Percentiles rank a stretch among this genome's conserved stretches.
Evolutionary conservation across 768 basidiomycete genomes (phyloP).

Genomic region (Russula lepida): DNA sequence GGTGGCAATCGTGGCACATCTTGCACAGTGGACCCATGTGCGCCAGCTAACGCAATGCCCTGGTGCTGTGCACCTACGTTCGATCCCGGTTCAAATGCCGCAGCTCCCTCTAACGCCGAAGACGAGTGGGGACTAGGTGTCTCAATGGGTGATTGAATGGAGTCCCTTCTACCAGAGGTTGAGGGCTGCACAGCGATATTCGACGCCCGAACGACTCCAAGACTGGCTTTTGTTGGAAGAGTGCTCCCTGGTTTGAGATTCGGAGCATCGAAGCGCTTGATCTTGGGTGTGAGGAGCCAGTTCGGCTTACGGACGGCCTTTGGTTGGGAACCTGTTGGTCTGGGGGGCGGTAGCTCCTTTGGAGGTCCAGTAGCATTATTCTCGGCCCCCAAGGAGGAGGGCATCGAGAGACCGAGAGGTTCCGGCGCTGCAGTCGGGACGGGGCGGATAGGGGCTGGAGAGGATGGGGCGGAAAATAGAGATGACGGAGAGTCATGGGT

Average conservation of each 20-base stretch:
- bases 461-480: conserved; percentile 23
- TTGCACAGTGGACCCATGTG: background rate
- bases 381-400: background rate
- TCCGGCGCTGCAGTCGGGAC: background rate
- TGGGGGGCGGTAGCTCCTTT: background rate
- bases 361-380: background rate
- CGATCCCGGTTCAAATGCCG: background rate
- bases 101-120: background rate
- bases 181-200: background rate
- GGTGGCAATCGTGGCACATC: conserved; percentile 10
- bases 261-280: conserved; percentile 27
- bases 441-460: conserved; percentile 12
- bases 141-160: background rate
- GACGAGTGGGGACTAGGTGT: background rate
- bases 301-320: conserved; percentile 9
- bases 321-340: background rate
- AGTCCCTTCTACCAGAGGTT: background rate
- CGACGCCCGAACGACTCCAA: background rate
- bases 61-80: background rate
- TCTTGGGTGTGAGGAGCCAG: conserved; percentile 25
- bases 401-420: background rate
- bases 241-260: conserved; percentile 16
- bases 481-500: conserved; percentile 17
- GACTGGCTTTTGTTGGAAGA: conserved; percentile 15
- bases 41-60: background rate